Conservation (phyloP, 805 yeast genomes). For the Candida ovalis region DNA sequence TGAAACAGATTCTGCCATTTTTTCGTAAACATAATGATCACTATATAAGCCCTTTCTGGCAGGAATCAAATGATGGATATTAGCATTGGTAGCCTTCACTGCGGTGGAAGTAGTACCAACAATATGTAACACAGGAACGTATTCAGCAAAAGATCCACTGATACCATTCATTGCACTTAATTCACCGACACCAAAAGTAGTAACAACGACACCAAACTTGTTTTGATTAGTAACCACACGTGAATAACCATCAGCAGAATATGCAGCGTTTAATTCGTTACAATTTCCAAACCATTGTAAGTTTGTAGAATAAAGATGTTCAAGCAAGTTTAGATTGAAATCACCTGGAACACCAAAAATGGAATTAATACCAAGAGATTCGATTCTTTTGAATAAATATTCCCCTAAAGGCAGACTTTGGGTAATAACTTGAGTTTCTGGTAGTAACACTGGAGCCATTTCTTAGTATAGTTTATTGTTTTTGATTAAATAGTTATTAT, state of each 20-base stretch:
- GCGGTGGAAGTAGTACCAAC: constrained; percentile 69
- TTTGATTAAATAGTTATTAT: too few species aligned
- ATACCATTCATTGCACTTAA: constrained; percentile 79
- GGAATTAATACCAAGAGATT: constrained; percentile 51
- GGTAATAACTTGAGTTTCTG: neutral
- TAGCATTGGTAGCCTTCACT: constrained; percentile 23
- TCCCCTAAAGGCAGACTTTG: constrained; percentile 52
- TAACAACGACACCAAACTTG: constrained; percentile 60
- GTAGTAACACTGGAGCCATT: constrained; percentile 8
- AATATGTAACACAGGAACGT: constrained; percentile 73
- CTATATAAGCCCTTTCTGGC: constrained; percentile 42
- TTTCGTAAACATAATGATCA: constrained; percentile 63
- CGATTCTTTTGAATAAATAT: constrained; percentile 57
- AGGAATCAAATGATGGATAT: constrained; percentile 62
- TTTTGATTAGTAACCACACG: constrained; percentile 41
- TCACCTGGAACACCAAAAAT: constrained; percentile 82
- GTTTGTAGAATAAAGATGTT: constrained; percentile 53
- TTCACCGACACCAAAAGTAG: constrained; percentile 91
- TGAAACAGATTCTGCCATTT: constrained; percentile 53
- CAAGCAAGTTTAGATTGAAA: constrained; percentile 64
- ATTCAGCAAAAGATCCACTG: constrained; percentile 80
- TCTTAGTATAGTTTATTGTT: too few species aligned
- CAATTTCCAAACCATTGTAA: constrained; percentile 79
- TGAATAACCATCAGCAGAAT: constrained; percentile 88
- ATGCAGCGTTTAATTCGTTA: constrained; percentile 86